Percentiles rank a stretch among this genome's conserved stretches.
Conservation (phyloP, 805 yeast genomes). For the Priceomyces carsonii region DNA sequence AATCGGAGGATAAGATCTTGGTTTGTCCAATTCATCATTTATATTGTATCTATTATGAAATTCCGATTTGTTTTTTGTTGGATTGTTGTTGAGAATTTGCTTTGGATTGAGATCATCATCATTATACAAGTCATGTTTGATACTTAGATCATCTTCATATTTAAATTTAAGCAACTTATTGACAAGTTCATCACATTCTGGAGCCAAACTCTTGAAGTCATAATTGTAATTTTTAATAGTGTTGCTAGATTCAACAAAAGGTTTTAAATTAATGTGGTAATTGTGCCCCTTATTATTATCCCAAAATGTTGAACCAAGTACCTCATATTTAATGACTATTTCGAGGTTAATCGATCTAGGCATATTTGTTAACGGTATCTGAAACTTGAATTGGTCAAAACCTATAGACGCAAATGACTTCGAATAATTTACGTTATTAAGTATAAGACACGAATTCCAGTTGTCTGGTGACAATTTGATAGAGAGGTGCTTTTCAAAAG, state of each 20-base stretch:
- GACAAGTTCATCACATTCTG: conserved; percentile 24
- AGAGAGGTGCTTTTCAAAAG: conserved; percentile 34
- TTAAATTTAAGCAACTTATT: conserved; percentile 19
- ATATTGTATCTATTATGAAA: conserved; percentile 19
- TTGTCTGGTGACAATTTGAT: conserved; percentile 52
- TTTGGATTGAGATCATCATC: conserved; percentile 8
- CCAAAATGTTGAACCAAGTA: conserved; percentile 32
- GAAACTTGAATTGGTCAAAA: conserved; percentile 52
- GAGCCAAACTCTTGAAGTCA: conserved; percentile 9
- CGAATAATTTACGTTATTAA: conserved; percentile 20
- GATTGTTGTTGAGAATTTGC: conserved; percentile 2
- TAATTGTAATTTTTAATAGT: conserved; percentile 8
- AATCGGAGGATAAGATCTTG: conserved; percentile 7
- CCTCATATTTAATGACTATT: conserved; percentile 34
- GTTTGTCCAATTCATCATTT: conserved; percentile 13
- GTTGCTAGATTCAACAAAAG: conserved; percentile 8
- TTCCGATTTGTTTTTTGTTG: conserved; percentile 12
- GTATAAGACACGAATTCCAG: conserved; percentile 40
- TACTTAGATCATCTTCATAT: conserved; percentile 11
- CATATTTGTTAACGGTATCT: conserved; percentile 42
- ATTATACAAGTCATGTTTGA: conserved; percentile 7
- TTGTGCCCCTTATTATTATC: conserved; percentile 37
- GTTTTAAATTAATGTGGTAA: conserved; percentile 36
- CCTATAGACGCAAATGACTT: conserved; percentile 25
- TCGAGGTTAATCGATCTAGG: conserved; percentile 32